phyloP scores from a whole-genome alignment of 2,329 filamentous ascomycete genomes.

The Corinectria fuckeliana region DNA sequence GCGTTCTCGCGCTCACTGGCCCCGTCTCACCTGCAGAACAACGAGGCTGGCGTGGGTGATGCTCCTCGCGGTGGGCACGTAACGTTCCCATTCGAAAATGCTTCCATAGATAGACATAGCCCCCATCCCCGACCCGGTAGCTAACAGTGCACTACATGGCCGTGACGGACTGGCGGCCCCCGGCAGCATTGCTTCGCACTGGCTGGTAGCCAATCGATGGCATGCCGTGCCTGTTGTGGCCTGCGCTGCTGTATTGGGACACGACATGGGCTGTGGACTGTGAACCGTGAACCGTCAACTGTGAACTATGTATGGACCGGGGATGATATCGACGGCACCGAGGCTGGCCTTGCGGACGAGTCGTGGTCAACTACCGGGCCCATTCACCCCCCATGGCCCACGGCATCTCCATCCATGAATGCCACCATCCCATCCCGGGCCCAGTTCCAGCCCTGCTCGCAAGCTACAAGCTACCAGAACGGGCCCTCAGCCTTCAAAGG shows the following conservation, averaged over 20 bases:
- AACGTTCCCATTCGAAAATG: slow-evolving; percentile 24
- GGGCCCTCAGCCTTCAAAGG: no score
- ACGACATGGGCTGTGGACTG: slow-evolving; percentile 16
- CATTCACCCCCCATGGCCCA: neutral
- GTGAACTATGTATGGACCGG: neutral
- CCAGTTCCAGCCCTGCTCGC: neutral
- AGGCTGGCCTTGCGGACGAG: neutral
- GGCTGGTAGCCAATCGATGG: slow-evolving; percentile 17
- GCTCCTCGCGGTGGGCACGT: slow-evolving; percentile 13
- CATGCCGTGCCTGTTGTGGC: slow-evolving; percentile 15
- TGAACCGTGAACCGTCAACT: slow-evolving; percentile 5
- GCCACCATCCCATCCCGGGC: neutral
- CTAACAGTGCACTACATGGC: slow-evolving; percentile 14
- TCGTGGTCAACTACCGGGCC: neutral
- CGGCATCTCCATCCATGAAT: neutral
- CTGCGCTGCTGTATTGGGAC: slow-evolving; percentile 15
- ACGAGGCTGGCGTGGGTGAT: slow-evolving; percentile 20
- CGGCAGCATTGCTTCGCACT: neutral
- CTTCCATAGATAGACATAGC: slow-evolving; percentile 23
- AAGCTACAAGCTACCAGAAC: neutral
- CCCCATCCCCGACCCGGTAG: slow-evolving; percentile 10
- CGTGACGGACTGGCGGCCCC: slow-evolving; percentile 5
- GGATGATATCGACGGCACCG: neutral
- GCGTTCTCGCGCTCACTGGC: slow-evolving; percentile 23
- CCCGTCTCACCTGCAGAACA: slow-evolving; percentile 32